These are phyloP conservation scores for Aphanomyces astaci DNA, from an alignment of 352 stramenopile genomes.

Conservation along the genomic window DNA sequence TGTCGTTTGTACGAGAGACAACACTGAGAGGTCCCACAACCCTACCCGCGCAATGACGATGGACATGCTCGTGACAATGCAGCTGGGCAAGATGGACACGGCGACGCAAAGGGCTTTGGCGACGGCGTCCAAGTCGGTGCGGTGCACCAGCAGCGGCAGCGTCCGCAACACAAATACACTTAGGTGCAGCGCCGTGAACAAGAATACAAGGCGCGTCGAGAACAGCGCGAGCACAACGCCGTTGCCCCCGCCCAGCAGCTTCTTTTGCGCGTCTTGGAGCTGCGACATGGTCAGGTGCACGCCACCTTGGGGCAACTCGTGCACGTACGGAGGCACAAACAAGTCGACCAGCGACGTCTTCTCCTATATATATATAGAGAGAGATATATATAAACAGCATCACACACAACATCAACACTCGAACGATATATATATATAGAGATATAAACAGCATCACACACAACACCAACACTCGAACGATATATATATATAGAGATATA, in stretches of 20 bases:
- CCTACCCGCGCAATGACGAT: conserved; percentile 41
- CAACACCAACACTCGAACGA: too few species aligned
- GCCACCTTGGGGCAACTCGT: conserved; percentile 33
- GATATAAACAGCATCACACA: too few species aligned
- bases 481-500: too few species aligned
- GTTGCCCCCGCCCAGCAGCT: conserved; percentile 41
- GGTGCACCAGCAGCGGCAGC: conserved; percentile 31
- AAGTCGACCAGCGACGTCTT: conserved; percentile 27
- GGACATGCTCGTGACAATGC: conserved; percentile 55
- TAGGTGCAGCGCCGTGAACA: conserved; percentile 61
- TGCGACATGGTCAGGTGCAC: conserved; percentile 35
- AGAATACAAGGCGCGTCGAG: conserved; percentile 58
- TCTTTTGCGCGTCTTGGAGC: conserved; percentile 35
- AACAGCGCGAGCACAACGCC: conserved; percentile 55
- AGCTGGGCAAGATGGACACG: conserved; percentile 47
- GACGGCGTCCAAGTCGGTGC: conserved; percentile 20
- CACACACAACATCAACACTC: too few species aligned
- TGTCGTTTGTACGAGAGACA: neutral
- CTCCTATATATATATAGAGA: too few species aligned
- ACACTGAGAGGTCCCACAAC: neutral
- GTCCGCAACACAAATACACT: conserved; percentile 55
- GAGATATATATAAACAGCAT: too few species aligned
- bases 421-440: too few species aligned
- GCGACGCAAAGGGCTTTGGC: conserved; percentile 30
- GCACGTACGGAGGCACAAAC: conserved; percentile 47